These are phyloP conservation scores for Spinacia oleracea DNA, from an alignment of 179 eudicot species.

Conservation along the genomic window DNA sequence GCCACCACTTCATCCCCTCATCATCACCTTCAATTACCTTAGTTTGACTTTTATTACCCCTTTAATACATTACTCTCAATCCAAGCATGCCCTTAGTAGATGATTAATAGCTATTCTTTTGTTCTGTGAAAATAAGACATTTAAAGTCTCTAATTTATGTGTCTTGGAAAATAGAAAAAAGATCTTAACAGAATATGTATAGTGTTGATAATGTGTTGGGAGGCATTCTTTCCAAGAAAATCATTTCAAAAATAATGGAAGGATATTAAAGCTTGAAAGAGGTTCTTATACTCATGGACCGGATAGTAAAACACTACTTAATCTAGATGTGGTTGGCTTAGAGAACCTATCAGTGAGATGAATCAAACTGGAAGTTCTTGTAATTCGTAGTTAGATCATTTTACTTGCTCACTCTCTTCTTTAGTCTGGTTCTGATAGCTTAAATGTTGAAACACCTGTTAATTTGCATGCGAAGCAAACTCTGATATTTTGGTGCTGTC, in stretches of 20 bases:
- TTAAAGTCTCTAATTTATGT: neutral
- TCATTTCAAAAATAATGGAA: neutral
- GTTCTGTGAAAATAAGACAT: neutral
- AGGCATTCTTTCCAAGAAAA: neutral
- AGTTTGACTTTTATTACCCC: too few species aligned
- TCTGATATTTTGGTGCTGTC: slow-evolving; percentile 7
- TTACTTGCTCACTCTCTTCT: slow-evolving; percentile 1
- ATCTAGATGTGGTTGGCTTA: slow-evolving; percentile 1
- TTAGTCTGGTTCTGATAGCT: slow-evolving; percentile 9
- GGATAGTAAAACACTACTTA: neutral
- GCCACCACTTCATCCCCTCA: too few species aligned
- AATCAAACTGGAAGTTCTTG: neutral
- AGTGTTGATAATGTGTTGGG: slow-evolving; percentile 4
- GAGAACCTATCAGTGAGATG: neutral
- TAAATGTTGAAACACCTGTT: neutral
- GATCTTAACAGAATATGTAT: slow-evolving; percentile 1
- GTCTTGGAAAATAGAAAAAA: neutral
- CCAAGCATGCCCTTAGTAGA: too few species aligned
- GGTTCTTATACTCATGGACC: neutral
- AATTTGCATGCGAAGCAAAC: neutral
- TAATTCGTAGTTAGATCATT: neutral
- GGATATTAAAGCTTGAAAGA: neutral
- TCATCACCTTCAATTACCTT: too few species aligned
- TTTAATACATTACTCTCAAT: too few species aligned
- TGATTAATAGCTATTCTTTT: neutral